phyloP scores from a whole-genome alignment of 768 basidiomycete genomes.

The Pisolithus microcarpus region DNA sequence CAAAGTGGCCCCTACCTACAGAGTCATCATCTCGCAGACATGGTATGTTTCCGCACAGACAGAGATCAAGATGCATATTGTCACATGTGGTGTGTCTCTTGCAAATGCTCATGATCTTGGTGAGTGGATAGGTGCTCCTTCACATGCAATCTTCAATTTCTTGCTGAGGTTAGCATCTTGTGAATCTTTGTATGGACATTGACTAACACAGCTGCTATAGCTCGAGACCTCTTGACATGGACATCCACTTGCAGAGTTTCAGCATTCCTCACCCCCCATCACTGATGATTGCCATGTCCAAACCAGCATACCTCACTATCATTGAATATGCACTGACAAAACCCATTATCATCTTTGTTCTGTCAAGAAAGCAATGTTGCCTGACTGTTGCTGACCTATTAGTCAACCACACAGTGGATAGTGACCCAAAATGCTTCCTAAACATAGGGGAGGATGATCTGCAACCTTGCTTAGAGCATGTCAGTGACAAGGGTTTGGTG shows the following conservation, averaged over 20 bases:
- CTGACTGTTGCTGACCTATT: constrained; percentile 88
- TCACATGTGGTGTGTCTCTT: constrained; percentile 90
- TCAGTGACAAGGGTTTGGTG: too few species aligned
- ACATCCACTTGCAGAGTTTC: constrained; percentile 95
- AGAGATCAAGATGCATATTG: constrained; percentile 85
- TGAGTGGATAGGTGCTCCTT: constrained; percentile 94
- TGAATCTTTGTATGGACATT: not conserved
- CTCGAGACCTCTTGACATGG: constrained; percentile 94
- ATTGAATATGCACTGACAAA: too few species aligned
- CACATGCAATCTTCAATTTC: constrained; percentile 97
- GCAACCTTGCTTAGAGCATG: too few species aligned
- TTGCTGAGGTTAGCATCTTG: constrained; percentile 60
- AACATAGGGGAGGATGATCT: too few species aligned
- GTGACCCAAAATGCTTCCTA: too few species aligned
- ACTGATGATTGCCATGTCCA: constrained; percentile 98
- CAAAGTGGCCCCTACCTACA: constrained; percentile 92
- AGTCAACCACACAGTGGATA: too few species aligned
- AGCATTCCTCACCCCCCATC: constrained; percentile 97
- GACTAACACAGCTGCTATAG: constrained; percentile 32
- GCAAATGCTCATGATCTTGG: constrained; percentile 94
- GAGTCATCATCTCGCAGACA: constrained; percentile 95
- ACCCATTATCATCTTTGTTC: too few species aligned
- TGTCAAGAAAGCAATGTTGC: too few species aligned
- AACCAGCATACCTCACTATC: too few species aligned
- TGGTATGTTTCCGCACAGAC: constrained; percentile 94